Conservation (phyloP, 2,329 filamentous ascomycete species). For the Thermothelomyces thermophilus region DNA sequence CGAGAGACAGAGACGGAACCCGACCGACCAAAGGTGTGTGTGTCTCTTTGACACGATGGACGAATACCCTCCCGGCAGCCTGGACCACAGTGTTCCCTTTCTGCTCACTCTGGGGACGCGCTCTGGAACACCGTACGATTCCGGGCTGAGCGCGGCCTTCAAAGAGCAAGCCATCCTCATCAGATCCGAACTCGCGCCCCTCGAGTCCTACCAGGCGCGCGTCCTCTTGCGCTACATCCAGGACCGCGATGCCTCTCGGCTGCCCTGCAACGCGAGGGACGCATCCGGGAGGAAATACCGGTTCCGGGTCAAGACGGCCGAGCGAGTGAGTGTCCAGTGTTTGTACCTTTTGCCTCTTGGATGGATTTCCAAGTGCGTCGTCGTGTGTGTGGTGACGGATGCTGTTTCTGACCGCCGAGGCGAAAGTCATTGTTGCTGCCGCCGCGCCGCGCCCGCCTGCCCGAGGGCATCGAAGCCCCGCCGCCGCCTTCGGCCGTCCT, state of each 20-base stretch:
- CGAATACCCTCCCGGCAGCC: conserved; percentile 69
- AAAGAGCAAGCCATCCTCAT: conserved; percentile 56
- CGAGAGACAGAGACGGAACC: background rate
- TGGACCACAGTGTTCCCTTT: conserved; percentile 81
- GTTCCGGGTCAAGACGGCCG: conserved; percentile 67
- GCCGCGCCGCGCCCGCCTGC: conserved; percentile 49
- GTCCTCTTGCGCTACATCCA: conserved; percentile 61
- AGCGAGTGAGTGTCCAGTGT: conserved; percentile 60
- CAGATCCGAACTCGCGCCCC: conserved; percentile 61
- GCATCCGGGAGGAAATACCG: conserved; percentile 42
- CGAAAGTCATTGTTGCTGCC: conserved; percentile 49
- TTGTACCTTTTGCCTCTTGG: background rate
- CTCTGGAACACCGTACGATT: conserved; percentile 34
- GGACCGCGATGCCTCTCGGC: conserved; percentile 55
- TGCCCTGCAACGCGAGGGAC: conserved; percentile 61
- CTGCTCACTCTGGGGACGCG: conserved; percentile 73
- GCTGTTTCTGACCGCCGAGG: conserved; percentile 23
- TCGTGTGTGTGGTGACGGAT: background rate
- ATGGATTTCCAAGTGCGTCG: background rate
- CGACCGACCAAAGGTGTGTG: background rate
- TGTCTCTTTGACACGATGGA: conserved; percentile 51
- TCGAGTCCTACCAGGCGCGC: conserved; percentile 59
- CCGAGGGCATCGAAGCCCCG: conserved; percentile 43
- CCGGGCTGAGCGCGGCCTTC: conserved; percentile 43
- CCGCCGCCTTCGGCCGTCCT: conserved; percentile 49